These are phyloP conservation scores for Penicillium bovifimosum DNA, from an alignment of 495 filamentous ascomycete species.

Conservation along the genomic window DNA sequence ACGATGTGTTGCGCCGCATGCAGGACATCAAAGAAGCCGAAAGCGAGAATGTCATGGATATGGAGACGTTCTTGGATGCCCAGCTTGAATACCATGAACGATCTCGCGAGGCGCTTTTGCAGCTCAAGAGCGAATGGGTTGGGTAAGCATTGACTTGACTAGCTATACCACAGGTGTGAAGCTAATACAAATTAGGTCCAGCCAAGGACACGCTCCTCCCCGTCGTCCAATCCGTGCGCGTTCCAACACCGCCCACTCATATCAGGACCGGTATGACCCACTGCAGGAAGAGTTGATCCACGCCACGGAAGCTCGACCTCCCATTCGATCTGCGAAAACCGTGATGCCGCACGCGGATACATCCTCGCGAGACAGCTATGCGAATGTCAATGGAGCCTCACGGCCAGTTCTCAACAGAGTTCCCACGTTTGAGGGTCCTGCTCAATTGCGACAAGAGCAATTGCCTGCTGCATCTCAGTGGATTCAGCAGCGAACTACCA, in stretches of 20 bases:
- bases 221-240: constrained; percentile 48
- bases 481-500: constrained; percentile 49
- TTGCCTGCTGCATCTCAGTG: constrained; percentile 39
- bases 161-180: neutral
- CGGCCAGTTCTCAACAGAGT: constrained; percentile 44
- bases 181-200: constrained; percentile 25
- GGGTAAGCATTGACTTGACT: constrained; percentile 38
- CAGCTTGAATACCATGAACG: constrained; percentile 89
- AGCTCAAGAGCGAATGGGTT: constrained; percentile 65
- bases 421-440: constrained; percentile 55
- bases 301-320: constrained; percentile 46
- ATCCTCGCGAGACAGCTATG: constrained; percentile 31
- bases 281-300: constrained; percentile 51
- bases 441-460: constrained; percentile 47
- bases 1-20: constrained; percentile 92
- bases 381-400: constrained; percentile 20
- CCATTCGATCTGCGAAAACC: constrained; percentile 54
- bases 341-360: constrained; percentile 25
- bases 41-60: constrained; percentile 72
- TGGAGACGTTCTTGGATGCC: constrained; percentile 79
- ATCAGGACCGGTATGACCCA: constrained; percentile 51
- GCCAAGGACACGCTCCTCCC: constrained; percentile 22
- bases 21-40: constrained; percentile 94
- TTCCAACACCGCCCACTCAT: constrained; percentile 58
- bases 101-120: constrained; percentile 69